Base-by-base conservation (phyloP, 2,329 filamentous ascomycete species). In the Stemphylium lycopersici region DNA sequence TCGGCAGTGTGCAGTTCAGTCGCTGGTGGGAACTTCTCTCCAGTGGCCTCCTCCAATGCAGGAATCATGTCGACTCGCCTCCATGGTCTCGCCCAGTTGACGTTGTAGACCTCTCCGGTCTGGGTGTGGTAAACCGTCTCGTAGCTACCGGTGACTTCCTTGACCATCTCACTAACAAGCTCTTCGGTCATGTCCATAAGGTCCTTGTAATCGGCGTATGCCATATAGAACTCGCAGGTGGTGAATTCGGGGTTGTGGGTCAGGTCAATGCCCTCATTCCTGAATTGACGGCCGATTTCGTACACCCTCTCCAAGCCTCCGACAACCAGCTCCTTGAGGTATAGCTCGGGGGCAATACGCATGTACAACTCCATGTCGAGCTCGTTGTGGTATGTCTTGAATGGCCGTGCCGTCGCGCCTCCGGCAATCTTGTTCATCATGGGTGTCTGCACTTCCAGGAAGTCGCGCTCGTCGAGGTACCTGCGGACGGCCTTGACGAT, bases 241-340 rank as follows among this genome's bases (percentile, higher is more conserved):
- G 95, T 99, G 81, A 99, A 99, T 76, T 99, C 95, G 34, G 90
- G 95, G 81, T 98, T 99, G 83, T 99, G 95, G 6, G 95, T 99
- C 45, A 95, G 81, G 75, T 96, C 91, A 61, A 91, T 89, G 55
- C 90, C 88, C 77, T 96, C 93, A 72, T 99, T 99, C 69, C 95
- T 83, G 85, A 99, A 99, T 75, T 96, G 91, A 63, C 92, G 89
- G 62, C 95, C 95, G 59, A 99, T 87, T 76, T 99, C 95, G 78
- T 96, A 99, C 12, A 99, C 95, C 68, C 90, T 87, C 80, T 96
- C 91, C 37, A 98, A 84, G 55, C 93, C 95, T 70, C 96, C 96
- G 29, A 99, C 93, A 44, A 98, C 90, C 55, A 90, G 83, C 87
- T 96, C 91, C 89, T 99, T 99, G 68, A 99, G 87, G 78, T 96